A percentile compares a stretch with the other conserved stretches of the same genome.
phyloP scores from a whole-genome alignment of 495 filamentous ascomycete genomes.

The Aspergillus carlsbadensis region DNA sequence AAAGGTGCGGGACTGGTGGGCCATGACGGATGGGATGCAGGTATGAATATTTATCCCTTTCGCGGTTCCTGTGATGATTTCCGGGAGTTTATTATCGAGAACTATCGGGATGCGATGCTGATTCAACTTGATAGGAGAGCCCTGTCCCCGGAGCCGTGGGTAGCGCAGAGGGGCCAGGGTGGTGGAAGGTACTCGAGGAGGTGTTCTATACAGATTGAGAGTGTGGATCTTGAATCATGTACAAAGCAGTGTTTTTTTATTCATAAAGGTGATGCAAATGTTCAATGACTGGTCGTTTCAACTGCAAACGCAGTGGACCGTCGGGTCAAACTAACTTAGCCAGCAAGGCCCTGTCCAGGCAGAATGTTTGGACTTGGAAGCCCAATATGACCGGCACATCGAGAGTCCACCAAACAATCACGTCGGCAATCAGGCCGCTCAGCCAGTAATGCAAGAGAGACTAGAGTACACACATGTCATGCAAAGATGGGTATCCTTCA shows the following conservation, averaged over 20 bases:
- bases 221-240: not conserved
- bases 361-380: not conserved
- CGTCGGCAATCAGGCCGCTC: not conserved
- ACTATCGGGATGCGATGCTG: too few relatives aligned
- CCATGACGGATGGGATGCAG: constrained; percentile 73
- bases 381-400: constrained; percentile 12
- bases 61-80: too few relatives aligned
- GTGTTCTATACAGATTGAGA: constrained; percentile 62
- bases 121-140: constrained; percentile 31
- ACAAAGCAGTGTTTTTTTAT: not conserved
- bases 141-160: constrained; percentile 61
- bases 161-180: constrained; percentile 62
- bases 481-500: constrained; percentile 25
- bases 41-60: constrained; percentile 33
- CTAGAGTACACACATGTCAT: constrained; percentile 17
- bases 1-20: constrained; percentile 76
- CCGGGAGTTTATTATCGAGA: not conserved
- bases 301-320: too few relatives aligned
- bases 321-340: not conserved
- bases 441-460: constrained; percentile 8
- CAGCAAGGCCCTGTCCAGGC: not conserved
- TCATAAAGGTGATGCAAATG: not conserved
- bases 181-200: constrained; percentile 72
- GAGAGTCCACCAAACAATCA: constrained; percentile 3
- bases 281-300: not conserved